phyloP scores from a whole-genome alignment of 2,329 filamentous ascomycete genomes.

The Pezicula carpinea region DNA sequence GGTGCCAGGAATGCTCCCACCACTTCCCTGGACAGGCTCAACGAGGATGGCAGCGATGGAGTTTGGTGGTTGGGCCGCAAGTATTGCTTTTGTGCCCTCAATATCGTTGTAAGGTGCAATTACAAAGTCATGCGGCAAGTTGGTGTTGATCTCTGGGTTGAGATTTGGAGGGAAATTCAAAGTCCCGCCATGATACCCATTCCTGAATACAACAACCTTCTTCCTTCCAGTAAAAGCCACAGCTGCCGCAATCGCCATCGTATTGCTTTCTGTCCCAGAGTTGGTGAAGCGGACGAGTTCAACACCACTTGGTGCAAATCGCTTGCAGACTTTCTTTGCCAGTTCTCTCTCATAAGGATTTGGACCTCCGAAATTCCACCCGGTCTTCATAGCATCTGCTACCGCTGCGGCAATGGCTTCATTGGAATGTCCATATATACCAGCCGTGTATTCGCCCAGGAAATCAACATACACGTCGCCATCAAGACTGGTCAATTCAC shows the following conservation, averaged over 20 bases:
- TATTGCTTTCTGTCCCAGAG: slow-evolving; percentile 62
- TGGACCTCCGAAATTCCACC: slow-evolving; percentile 51
- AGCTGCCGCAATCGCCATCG: slow-evolving; percentile 47
- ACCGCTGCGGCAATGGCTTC: slow-evolving; percentile 47
- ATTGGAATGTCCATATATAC: slow-evolving; percentile 62
- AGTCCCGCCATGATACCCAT: slow-evolving; percentile 21
- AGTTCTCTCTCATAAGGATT: slow-evolving; percentile 46
- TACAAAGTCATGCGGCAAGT: slow-evolving; percentile 30
- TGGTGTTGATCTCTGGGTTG: slow-evolving; percentile 18
- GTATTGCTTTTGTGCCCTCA: slow-evolving; percentile 36
- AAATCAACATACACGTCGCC: slow-evolving; percentile 49
- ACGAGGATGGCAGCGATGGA: slow-evolving; percentile 51
- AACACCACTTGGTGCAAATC: slow-evolving; percentile 41
- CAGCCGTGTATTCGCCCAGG: slow-evolving; percentile 59
- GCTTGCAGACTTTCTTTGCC: slow-evolving; percentile 40
- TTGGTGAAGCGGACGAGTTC: slow-evolving; percentile 58
- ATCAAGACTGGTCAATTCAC: slow-evolving; percentile 17
- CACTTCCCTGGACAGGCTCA: slow-evolving; percentile 62
- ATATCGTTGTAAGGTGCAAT: slow-evolving; percentile 59
- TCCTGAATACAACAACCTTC: slow-evolving; percentile 20
- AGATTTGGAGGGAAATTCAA: slow-evolving; percentile 44
- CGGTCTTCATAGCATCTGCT: slow-evolving; percentile 33
- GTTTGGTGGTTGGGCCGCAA: slow-evolving; percentile 29
- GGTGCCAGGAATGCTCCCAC: slow-evolving; percentile 48
- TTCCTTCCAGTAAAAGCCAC: slow-evolving; percentile 14